These are phyloP conservation scores for Leishmania tarentolae DNA, from an alignment of 208 protist species.

Conservation along the genomic window DNA sequence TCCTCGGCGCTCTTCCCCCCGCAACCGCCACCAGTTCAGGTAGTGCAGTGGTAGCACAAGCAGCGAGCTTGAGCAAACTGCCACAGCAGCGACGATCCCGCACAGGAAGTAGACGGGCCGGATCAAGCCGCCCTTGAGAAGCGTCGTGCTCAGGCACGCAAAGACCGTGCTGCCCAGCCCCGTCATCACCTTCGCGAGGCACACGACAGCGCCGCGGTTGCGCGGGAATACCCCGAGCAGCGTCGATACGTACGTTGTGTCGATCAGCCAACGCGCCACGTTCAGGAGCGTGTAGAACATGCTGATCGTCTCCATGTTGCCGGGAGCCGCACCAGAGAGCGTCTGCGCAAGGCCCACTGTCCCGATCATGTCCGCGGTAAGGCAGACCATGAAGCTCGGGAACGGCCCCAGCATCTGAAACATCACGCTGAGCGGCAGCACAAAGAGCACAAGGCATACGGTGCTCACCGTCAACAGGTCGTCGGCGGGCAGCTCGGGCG, in stretches of 20 bases:
- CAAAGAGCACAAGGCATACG: constrained; percentile 41
- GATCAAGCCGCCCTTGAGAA: constrained; percentile 36
- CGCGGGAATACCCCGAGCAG: constrained; percentile 45
- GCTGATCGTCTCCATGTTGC: constrained; percentile 33
- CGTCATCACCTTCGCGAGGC: constrained; percentile 54
- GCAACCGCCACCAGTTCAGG: constrained; percentile 49
- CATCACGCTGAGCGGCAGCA: constrained; percentile 40
- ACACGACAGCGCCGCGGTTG: constrained; percentile 48
- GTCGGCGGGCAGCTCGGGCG: constrained; percentile 32
- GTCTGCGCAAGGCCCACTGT: constrained; percentile 34
- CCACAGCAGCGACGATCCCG: constrained; percentile 32
- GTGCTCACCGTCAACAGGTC: constrained; percentile 55
- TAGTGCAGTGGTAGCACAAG: constrained; percentile 51
- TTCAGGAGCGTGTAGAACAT: constrained; percentile 51
- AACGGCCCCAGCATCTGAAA: constrained; percentile 40
- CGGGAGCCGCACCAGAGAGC: constrained; percentile 33
- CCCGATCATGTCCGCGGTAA: constrained; percentile 26
- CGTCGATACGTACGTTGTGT: constrained; percentile 41
- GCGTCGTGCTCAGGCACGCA: constrained; percentile 32
- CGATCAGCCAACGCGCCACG: constrained; percentile 35
- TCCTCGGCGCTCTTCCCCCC: constrained; percentile 29
- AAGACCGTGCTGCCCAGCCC: constrained; percentile 45
- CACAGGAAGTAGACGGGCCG: constrained; percentile 46
- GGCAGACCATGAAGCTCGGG: constrained; percentile 30
- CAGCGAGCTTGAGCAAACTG: constrained; percentile 20